phyloP scores from a whole-genome alignment of 2,329 filamentous ascomycete genomes.

The Paraphaeosphaeria minitans region DNA sequence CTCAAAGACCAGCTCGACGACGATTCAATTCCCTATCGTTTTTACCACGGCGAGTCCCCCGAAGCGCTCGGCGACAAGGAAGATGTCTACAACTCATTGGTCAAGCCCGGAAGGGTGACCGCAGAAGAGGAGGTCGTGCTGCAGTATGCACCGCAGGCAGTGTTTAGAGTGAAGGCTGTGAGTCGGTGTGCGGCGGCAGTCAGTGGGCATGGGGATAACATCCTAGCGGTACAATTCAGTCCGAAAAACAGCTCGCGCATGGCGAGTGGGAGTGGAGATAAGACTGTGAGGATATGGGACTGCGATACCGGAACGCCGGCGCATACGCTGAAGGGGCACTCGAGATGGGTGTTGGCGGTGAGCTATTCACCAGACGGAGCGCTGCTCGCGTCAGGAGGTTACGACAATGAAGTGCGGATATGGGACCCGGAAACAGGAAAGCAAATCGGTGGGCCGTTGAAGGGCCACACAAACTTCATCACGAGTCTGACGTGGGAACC shows the following conservation, averaged over 20 bases:
- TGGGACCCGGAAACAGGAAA: constrained; percentile 88
- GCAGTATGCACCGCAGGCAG: constrained; percentile 79
- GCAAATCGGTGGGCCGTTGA: constrained; percentile 71
- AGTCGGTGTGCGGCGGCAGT: constrained; percentile 88
- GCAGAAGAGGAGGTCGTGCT: constrained; percentile 68
- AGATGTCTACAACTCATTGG: constrained; percentile 49
- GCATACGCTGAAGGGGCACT: constrained; percentile 84
- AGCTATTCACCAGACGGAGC: constrained; percentile 84
- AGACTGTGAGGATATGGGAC: constrained; percentile 91
- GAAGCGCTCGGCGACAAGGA: constrained; percentile 54
- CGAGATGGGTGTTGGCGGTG: constrained; percentile 86
- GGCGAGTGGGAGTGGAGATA: constrained; percentile 89
- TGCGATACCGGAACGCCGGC: constrained; percentile 90
- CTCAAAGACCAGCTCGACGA: constrained; percentile 71
- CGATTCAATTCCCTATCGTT: constrained; percentile 66
- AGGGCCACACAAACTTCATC: constrained; percentile 88
- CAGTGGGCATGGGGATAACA: constrained; percentile 88
- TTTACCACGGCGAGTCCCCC: constrained; percentile 58
- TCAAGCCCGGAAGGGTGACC: constrained; percentile 50
- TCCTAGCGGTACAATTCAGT: constrained; percentile 84
- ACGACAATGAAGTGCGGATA: constrained; percentile 88
- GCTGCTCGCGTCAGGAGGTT: constrained; percentile 84
- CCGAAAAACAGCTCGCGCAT: constrained; percentile 76
- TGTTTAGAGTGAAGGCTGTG: constrained; percentile 91
- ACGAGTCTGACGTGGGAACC: constrained; percentile 91